Base-by-base conservation (phyloP, 2,329 filamentous ascomycete species). In the Exophiala xenobiotica region DNA sequence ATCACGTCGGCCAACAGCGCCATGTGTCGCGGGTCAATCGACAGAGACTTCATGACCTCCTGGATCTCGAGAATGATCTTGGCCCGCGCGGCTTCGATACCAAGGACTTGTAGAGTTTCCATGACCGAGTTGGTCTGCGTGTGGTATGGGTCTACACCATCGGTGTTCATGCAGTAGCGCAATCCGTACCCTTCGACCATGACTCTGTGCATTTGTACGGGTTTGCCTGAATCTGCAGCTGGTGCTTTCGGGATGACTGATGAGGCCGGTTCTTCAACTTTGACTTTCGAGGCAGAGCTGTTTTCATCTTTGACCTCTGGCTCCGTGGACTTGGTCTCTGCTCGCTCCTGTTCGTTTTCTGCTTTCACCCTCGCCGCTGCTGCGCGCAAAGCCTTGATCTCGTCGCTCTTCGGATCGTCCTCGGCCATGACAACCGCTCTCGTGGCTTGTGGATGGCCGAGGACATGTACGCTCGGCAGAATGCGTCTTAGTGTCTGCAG, bases 11-110 rank as follows among this genome's bases (percentile, higher is more conserved):
- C 92, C 1, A 99, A 82, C 14, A 99, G 80, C 68, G 96, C 87
- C 90, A 99, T 97, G 74, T 99, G 93, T 49, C 93, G 88, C 38
- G 91, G 92, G 71, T 99, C 93, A 64, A 99, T 97, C 69, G 83
- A 85, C 90, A 99, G 96, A 67, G 86, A 84, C 27, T 82, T 82
- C 91, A 97, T 99, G 66, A 97, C 93, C 46, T 80, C 78, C 46
- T 79, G 80, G 64, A 99, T 97, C 74, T 99, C 93, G 39, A 81
- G 76, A 43, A 93, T 88, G 65, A 99, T 97, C 5, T 91, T 95
- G 3, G 80, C 81, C 53, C 92, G 84, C 2, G 93, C 93, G 1
- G 93, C 93, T 75, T 99, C 93, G 63, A 99, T 96, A 43, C 93
- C 93, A 3, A 99, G 82, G 0, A 97, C 85, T 19, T 93, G 84